A percentile compares a stretch with the other conserved stretches of the same genome.
Conservation (phyloP, 192 early-diverging fungal species). For the Umbelopsis vinacea region DNA sequence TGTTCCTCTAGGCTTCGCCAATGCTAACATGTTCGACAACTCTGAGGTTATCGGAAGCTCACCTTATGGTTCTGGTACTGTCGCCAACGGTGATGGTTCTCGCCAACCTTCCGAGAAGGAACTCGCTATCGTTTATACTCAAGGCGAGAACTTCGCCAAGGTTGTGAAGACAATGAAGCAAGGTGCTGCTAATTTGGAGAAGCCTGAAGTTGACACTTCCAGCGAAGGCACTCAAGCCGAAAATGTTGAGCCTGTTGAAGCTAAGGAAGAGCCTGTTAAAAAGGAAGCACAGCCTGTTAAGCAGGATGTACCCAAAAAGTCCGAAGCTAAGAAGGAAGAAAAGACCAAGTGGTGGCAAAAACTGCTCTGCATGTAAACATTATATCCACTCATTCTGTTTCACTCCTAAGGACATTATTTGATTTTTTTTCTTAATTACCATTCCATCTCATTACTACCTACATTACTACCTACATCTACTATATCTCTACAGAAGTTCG, state of each 20-base stretch:
- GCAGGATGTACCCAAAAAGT: neutral
- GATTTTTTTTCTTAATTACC: neutral
- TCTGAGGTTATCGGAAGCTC: conserved; percentile 29
- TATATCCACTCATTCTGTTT: neutral
- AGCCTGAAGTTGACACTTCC: neutral
- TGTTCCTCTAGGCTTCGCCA: conserved; percentile 68
- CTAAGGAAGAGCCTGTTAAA: neutral
- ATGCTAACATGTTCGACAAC: conserved; percentile 54
- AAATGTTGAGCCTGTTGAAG: neutral
- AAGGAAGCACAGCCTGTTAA: too few relatives aligned
- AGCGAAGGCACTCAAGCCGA: neutral
- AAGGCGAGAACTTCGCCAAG: conserved; percentile 62
- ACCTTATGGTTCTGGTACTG: conserved; percentile 34
- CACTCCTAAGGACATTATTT: neutral
- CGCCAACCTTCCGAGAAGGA: conserved; percentile 63
- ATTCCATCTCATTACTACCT: neutral
- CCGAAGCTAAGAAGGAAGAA: neutral
- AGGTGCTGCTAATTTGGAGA: conserved; percentile 4
- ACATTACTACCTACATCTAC: neutral
- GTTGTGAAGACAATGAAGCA: conserved; percentile 35
- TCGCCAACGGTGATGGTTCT: conserved; percentile 55
- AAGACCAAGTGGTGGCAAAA: neutral
- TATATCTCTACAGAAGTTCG: neutral
- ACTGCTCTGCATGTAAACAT: neutral
- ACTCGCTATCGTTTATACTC: conserved; percentile 54